Conservation (phyloP, 2,329 filamentous ascomycete species). For the Pseudopyricularia cyperi region DNA sequence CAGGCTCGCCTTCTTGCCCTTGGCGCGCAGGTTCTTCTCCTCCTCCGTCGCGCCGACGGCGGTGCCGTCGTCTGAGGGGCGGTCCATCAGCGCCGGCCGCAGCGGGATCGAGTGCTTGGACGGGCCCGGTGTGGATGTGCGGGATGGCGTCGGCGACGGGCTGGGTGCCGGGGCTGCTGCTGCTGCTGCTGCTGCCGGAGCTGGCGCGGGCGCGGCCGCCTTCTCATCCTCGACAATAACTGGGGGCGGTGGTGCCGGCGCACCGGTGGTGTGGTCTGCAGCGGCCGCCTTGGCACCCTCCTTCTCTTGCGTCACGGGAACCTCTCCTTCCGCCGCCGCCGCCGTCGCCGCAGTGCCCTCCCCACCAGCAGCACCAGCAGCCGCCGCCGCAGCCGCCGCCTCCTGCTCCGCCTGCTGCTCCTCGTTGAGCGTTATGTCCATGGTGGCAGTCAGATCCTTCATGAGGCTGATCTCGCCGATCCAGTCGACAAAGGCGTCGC, state of each 20-base stretch:
- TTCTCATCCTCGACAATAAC: conserved; percentile 26
- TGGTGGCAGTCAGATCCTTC: conserved; percentile 95
- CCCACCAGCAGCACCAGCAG: not conserved
- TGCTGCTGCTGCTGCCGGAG: conserved; percentile 12
- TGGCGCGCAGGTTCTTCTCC: conserved; percentile 54
- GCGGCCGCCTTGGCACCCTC: conserved; percentile 32
- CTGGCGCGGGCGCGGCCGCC: conserved; percentile 9
- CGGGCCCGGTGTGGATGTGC: conserved; percentile 15
- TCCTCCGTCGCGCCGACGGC: conserved; percentile 54
- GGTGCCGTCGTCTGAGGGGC: conserved; percentile 63
- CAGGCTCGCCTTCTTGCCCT: conserved; percentile 60
- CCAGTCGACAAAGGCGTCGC: conserved; percentile 88
- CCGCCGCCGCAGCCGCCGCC: conserved; percentile 24
- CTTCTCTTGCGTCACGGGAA: conserved; percentile 41
- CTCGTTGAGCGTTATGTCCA: conserved; percentile 89
- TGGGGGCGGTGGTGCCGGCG: conserved; percentile 14
- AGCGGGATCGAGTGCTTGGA: conserved; percentile 49
- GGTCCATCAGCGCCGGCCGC: conserved; percentile 79
- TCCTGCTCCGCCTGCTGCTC: conserved; percentile 38
- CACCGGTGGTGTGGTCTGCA: conserved; percentile 21
- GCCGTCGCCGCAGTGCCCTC: conserved; percentile 2
- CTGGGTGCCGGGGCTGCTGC: conserved; percentile 22
- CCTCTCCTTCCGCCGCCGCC: conserved; percentile 29
- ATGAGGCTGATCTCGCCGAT: conserved; percentile 97
- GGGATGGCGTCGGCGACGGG: conserved; percentile 28